Conservation (phyloP, 768 basidiomycete genomes). For the Phylloporus sp. region DNA sequence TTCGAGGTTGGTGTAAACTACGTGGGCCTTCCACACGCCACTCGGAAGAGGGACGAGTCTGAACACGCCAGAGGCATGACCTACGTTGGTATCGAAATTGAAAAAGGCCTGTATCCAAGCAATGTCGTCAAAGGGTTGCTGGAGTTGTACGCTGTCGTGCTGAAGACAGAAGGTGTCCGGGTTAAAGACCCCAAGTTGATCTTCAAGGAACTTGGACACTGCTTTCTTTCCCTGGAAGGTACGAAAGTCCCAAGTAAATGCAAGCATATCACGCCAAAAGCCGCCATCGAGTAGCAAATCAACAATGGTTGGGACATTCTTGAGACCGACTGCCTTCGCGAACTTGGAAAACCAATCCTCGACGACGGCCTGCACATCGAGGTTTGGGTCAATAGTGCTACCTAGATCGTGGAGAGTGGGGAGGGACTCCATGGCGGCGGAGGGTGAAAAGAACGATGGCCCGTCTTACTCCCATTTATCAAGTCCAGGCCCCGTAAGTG, state of each 20-base stretch:
- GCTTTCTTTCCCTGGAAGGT: constrained; percentile 43
- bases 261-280: constrained; percentile 59
- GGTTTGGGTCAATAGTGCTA: constrained; percentile 23
- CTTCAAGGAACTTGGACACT: constrained; percentile 43
- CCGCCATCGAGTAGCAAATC: constrained; percentile 31
- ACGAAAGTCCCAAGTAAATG: constrained; percentile 60
- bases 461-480: not conserved
- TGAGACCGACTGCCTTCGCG: constrained; percentile 27
- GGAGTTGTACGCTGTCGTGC: constrained; percentile 15
- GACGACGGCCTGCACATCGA: constrained; percentile 35
- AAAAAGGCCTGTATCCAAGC: constrained; percentile 42
- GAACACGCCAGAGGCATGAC: constrained; percentile 39
- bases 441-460: not conserved
- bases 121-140: constrained; percentile 32
- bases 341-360: constrained; percentile 42
- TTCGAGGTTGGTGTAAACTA: constrained; percentile 48
- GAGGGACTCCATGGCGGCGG: constrained; percentile 14
- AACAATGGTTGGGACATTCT: constrained; percentile 34
- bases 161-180: constrained; percentile 23
- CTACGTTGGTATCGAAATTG: constrained; percentile 41
- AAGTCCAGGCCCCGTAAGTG: not conserved
- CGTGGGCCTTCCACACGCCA: constrained; percentile 44
- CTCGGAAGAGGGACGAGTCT: constrained; percentile 41
- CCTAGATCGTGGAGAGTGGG: constrained; percentile 25
- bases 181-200: constrained; percentile 34